phyloP scores from a whole-genome alignment of 179 eudicot species.

The Spinacia oleracea region DNA sequence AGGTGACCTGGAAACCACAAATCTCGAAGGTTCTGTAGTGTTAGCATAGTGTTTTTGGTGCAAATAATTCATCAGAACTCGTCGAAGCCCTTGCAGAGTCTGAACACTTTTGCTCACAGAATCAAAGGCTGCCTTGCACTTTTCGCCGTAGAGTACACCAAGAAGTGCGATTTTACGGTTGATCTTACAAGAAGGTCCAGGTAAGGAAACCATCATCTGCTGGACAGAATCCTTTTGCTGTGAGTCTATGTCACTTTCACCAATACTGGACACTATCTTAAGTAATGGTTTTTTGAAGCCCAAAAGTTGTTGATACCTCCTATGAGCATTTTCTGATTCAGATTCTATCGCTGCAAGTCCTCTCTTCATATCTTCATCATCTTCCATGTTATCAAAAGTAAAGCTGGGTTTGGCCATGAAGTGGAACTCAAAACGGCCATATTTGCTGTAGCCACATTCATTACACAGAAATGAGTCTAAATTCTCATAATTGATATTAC shows the following conservation, averaged over 20 bases:
- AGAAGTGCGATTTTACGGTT: slow-evolving; percentile 98
- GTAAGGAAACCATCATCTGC: slow-evolving; percentile 99
- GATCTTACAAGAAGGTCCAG: slow-evolving; percentile 97
- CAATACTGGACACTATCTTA: slow-evolving; percentile 97
- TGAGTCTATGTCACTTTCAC: slow-evolving; percentile 98
- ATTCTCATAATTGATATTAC: slow-evolving; percentile 97
- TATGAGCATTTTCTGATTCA: slow-evolving; percentile 99
- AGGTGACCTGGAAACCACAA: slow-evolving; percentile 80
- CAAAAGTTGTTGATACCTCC: slow-evolving; percentile 97
- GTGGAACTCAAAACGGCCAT: slow-evolving; percentile 97
- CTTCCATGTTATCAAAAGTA: slow-evolving; percentile 95
- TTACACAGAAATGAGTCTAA: slow-evolving; percentile 96
- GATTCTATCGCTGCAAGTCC: slow-evolving; percentile 98
- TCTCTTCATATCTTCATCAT: slow-evolving; percentile 98
- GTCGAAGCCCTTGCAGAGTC: slow-evolving; percentile 99
- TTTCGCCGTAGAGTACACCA: slow-evolving; percentile 99
- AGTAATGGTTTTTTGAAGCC: slow-evolving; percentile 97
- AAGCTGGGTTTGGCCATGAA: slow-evolving; percentile 99
- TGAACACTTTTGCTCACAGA: slow-evolving; percentile 99
- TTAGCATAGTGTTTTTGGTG: slow-evolving; percentile 72
- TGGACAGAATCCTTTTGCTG: slow-evolving; percentile 99
- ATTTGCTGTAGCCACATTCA: slow-evolving; percentile 99
- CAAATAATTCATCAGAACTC: slow-evolving; percentile 91
- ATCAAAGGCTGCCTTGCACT: slow-evolving; percentile 99
- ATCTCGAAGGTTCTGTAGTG: slow-evolving; percentile 64